Percentiles rank a stretch among this genome's conserved stretches.
Conservation (phyloP, 2,329 filamentous ascomycete genomes). For the Bisporella sp. region DNA sequence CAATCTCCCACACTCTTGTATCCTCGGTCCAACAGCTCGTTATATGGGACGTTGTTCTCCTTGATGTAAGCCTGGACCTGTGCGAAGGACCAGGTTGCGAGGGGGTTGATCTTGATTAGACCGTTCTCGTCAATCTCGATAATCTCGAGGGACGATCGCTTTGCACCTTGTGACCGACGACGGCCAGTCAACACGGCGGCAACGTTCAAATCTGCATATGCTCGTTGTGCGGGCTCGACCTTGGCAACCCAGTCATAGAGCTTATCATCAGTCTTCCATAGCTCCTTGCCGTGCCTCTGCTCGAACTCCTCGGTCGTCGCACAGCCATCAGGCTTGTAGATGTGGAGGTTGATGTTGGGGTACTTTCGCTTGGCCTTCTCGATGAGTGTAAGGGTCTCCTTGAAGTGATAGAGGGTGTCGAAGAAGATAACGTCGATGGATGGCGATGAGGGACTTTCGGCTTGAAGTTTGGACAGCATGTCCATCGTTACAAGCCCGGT, state of each 20-base stretch:
- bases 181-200: conserved; percentile 89
- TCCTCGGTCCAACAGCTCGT: conserved; percentile 81
- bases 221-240: conserved; percentile 90
- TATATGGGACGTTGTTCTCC: conserved; percentile 86
- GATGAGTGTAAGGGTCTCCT: conserved; percentile 68
- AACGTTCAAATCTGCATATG: conserved; percentile 81
- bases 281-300: conserved; percentile 67
- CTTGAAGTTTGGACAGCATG: conserved; percentile 71
- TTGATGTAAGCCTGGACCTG: conserved; percentile 86
- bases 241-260: conserved; percentile 97
- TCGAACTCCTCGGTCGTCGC: conserved; percentile 73
- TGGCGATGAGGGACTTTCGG: conserved; percentile 52
- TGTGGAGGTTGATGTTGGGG: conserved; percentile 71
- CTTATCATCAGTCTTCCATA: conserved; percentile 82
- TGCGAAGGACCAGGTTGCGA: conserved; percentile 88
- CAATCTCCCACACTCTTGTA: conserved; percentile 98
- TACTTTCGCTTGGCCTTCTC: conserved; percentile 71
- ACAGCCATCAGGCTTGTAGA: conserved; percentile 78
- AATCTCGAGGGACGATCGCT: conserved; percentile 83
- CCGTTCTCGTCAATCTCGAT: conserved; percentile 85
- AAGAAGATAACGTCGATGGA: conserved; percentile 69
- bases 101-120: conserved; percentile 93
- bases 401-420: conserved; percentile 77
- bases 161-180: conserved; percentile 84
- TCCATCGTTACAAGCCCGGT: conserved; percentile 78